Evolutionary conservation across 2,329 filamentous ascomycete species (phyloP), one percentile per base, ranked within the genome.

Genomic region (Epichloe sp.): DNA sequence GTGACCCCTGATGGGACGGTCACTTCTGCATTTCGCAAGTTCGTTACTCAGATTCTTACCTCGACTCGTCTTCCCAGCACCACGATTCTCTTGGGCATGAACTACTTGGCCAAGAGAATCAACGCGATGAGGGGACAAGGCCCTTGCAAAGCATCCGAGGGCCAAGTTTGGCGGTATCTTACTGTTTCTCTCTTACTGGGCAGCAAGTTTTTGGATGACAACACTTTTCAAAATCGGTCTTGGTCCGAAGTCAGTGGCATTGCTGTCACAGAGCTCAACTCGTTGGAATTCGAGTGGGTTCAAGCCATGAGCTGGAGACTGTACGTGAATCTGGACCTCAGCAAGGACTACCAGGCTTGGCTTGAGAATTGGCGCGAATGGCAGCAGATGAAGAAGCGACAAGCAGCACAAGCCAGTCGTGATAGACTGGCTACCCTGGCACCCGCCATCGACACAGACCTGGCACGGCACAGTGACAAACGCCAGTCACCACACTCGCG

Each of bases 181-280:
- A 95, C 89, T 6, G 85, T 91, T 38, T 82, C 86, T 7, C 73
- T 96, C 52, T 78, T 96, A 48, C 76, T 96, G 49, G 90, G 88
- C 54, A 95, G 88, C 80, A 96, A 96, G 72, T 96, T 95, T 62
- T 74, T 95, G 58, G 90, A 96, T 62, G 90, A 95, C 74, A 95
- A 95, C 70, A 96, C 90, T 5, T 96, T 96, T 70, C 90, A 95
- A 75, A 96, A 95, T 71, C 85, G 88, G 51, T 95, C 90, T 1
- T 96, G 90, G 90, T 88, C 90, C 5, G 90, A 96, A 64, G 90
- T 96, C 49, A 95, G 88, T 68, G 88, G 87, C 55, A 95, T 96
- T 58, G 76, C 83, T 35, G 88, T 95, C 19, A 70, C 78, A 3
- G 88, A 95, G 63, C 76, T 96, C 58, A 95, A 95, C 70, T 74